phyloP scores from a whole-genome alignment of 495 filamentous ascomycete genomes.

The Penicillium manginii region DNA sequence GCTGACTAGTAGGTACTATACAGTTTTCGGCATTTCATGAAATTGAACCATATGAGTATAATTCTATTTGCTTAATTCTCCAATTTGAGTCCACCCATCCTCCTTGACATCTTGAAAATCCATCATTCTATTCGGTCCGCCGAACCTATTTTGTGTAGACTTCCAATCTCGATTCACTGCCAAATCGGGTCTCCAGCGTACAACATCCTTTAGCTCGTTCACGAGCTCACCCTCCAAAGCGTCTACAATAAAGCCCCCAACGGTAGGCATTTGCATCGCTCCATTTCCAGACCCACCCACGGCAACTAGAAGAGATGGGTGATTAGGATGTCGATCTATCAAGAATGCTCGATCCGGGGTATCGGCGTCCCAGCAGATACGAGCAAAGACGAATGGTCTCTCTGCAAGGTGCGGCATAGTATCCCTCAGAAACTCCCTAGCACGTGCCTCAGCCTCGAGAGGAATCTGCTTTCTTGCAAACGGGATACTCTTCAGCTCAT shows the following conservation, averaged over 20 bases:
- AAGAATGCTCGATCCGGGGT: constrained; percentile 55
- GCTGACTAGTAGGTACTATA: constrained; percentile 40
- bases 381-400: constrained; percentile 49
- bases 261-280: constrained; percentile 54
- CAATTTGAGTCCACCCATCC: constrained; percentile 38
- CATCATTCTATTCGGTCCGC: constrained; percentile 47
- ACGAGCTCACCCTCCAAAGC: constrained; percentile 47
- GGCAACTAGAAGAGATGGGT: constrained; percentile 47
- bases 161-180: constrained; percentile 52
- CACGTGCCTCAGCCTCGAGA: constrained; percentile 43
- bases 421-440: constrained; percentile 47
- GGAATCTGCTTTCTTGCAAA: constrained; percentile 56
- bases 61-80: neutral
- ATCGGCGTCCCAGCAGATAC: constrained; percentile 60
- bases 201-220: constrained; percentile 39
- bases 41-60: neutral
- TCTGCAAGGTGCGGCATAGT: constrained; percentile 56
- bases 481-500: constrained; percentile 40
- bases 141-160: constrained; percentile 52
- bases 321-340: constrained; percentile 47
- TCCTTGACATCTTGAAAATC: constrained; percentile 49
- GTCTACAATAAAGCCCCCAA: constrained; percentile 52
- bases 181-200: constrained; percentile 57
- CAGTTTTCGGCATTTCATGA: neutral
- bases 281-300: constrained; percentile 56